These are phyloP conservation scores for Nicotiana undulata DNA, from an alignment of 257 asterid genomes.

Conservation along the genomic window DNA sequence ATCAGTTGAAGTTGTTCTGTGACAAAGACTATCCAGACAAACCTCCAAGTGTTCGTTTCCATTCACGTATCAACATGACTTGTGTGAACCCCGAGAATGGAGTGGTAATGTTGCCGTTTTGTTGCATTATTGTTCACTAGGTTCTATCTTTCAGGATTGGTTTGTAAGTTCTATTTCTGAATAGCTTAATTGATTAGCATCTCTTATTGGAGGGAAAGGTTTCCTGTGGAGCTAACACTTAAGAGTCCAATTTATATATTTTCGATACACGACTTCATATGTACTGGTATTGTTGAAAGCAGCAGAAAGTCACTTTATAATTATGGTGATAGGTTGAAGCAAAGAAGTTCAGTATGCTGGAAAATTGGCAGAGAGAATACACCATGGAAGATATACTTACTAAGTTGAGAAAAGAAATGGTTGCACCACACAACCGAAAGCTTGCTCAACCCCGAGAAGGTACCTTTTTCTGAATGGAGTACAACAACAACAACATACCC, in stretches of 20 bases:
- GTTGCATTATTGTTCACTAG: not conserved
- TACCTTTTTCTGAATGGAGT: conserved; percentile 16
- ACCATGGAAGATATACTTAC: conserved; percentile 29
- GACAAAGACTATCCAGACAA: conserved; percentile 46
- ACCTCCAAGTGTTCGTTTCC: conserved; percentile 42
- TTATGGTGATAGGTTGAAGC: conserved; percentile 17
- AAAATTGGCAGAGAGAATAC: conserved; percentile 28
- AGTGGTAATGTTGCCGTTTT: conserved; percentile 19
- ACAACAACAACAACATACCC: no score
- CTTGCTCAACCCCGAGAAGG: conserved; percentile 32
- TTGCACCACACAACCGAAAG: conserved; percentile 27
- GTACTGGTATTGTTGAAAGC: no score
- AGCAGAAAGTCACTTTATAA: no score
- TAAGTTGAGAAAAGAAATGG: conserved; percentile 30
- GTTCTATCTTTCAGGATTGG: not conserved
- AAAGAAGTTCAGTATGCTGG: conserved; percentile 21
- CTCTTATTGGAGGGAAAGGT: no score
- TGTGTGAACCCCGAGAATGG: conserved; percentile 37
- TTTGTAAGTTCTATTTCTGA: not conserved
- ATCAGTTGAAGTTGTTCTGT: conserved; percentile 36
- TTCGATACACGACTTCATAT: not conserved
- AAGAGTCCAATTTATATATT: no score
- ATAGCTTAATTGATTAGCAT: not conserved
- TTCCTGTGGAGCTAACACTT: not conserved
- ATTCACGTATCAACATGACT: conserved; percentile 35